Evolutionary conservation across 352 stramenopile species (phyloP), one percentile per base, ranked within the genome.

Genomic region (Phytophthora macrochlamydospora): DNA sequence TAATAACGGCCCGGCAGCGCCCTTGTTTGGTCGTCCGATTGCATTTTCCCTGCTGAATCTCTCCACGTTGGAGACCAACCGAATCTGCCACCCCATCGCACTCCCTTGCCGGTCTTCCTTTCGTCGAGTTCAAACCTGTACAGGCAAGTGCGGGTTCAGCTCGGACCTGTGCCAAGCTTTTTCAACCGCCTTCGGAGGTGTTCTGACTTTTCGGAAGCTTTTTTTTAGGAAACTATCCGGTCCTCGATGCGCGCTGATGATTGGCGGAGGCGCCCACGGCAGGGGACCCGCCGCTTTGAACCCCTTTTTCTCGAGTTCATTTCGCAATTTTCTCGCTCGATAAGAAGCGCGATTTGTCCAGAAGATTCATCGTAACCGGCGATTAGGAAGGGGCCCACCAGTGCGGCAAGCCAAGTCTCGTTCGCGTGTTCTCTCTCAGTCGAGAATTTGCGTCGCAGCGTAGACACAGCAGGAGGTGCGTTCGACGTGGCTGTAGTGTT

Each of bases 381-480:
- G 46, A 52, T 52, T 52, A 52, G 46, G 46, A 18, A 24, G 18
- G 18, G 18, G 18, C 18, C 4, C 18, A 32, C 37, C 7, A 33
- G 37, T 50, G 52, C 35, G 35, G 52, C 62, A 63, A 46, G 14
- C 32, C 43, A 11, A 40, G 35, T 35, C 52, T 37, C 38, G 65
- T 59, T 68, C 40, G 44, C 50, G 46, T 73, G 32, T 56, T 30
- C 32, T 52, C 46, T 42, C 46, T 65, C 71, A 79, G 38, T 76
- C 68, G 55, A 79, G 67, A 79, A 79, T 79, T 76, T 79, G 71
- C 71, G 51, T 51, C 53, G 49, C 60, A 58, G 55, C 29, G 49
- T 32, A 62, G 29, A 48, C 63, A 51, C 63, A 31, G 50, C 9
- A 38, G 33, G 33, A 31, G 35, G 35, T 40, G 35, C 35, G 35